phyloP scores from a whole-genome alignment of 768 basidiomycete genomes.

The Tylopilus felleus region DNA sequence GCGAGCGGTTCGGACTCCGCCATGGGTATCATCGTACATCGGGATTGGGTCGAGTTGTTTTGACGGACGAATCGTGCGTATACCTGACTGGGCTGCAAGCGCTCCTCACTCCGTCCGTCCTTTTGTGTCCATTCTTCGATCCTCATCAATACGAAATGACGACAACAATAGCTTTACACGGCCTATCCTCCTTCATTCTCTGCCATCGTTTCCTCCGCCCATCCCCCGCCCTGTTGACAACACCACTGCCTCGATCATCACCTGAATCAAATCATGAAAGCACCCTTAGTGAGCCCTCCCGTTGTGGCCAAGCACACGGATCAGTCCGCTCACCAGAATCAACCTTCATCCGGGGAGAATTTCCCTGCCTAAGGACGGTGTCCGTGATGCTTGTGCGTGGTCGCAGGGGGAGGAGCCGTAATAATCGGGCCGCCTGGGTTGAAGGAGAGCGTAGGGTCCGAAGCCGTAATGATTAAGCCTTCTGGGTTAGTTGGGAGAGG shows the following conservation, averaged over 20 bases:
- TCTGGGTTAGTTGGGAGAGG: too few species aligned
- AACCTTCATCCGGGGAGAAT: neutral
- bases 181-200: neutral
- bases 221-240: neutral
- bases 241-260: neutral
- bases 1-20: slow-evolving; percentile 24
- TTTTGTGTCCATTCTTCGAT: too few species aligned
- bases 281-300: neutral
- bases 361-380: neutral
- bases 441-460: neutral
- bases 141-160: too few species aligned
- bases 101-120: too few species aligned
- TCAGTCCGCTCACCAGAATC: neutral
- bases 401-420: neutral
- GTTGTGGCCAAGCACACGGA: neutral
- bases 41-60: too few species aligned
- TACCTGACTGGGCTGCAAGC: too few species aligned
- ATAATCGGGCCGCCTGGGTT: neutral
- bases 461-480: neutral
- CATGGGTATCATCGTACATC: too few species aligned
- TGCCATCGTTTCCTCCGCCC: neutral
- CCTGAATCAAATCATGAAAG: neutral
- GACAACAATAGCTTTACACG: too few species aligned
- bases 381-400: neutral
- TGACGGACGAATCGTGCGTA: too few species aligned